These are phyloP conservation scores for Sporothrix phasma DNA, from an alignment of 2,329 filamentous ascomycete genomes.

Conservation along the genomic window DNA sequence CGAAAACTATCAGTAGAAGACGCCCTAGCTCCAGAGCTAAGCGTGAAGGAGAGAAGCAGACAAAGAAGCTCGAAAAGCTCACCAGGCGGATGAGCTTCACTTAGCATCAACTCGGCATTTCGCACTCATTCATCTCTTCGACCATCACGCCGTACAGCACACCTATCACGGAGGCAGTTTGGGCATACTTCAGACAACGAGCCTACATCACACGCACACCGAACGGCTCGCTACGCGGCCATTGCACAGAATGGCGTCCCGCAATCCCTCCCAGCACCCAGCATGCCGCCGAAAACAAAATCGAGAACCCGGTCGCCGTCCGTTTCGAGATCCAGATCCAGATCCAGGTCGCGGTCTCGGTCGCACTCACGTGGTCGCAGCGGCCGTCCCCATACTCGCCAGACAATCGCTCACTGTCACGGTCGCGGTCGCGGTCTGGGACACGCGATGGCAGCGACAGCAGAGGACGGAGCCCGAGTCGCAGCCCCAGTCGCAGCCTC, in stretches of 20 bases:
- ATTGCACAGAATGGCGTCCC: constrained; percentile 5
- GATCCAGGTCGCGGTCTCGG: neutral
- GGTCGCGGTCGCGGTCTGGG: neutral
- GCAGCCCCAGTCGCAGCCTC: no score
- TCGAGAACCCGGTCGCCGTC: constrained; percentile 9
- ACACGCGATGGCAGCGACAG: constrained; percentile 19
- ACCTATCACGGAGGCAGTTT: neutral
- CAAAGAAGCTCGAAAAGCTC: constrained; percentile 3
- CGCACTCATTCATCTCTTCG: neutral
- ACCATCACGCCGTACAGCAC: neutral
- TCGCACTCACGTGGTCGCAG: neutral
- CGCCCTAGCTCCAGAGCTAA: constrained; percentile 2
- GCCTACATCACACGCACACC: neutral
- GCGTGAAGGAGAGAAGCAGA: no score
- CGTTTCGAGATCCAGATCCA: neutral
- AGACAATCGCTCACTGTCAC: neutral
- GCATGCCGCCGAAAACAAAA: constrained; percentile 7
- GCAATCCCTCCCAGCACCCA: constrained; percentile 5
- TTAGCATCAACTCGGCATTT: neutral
- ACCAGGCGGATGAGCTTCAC: neutral
- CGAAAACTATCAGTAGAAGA: neutral
- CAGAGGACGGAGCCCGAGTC: constrained; percentile 23
- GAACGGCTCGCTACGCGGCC: neutral
- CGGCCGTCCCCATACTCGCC: neutral
- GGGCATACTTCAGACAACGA: neutral